phyloP scores from a whole-genome alignment of 805 yeast species.

The Metschnikowia picachoensis region DNA sequence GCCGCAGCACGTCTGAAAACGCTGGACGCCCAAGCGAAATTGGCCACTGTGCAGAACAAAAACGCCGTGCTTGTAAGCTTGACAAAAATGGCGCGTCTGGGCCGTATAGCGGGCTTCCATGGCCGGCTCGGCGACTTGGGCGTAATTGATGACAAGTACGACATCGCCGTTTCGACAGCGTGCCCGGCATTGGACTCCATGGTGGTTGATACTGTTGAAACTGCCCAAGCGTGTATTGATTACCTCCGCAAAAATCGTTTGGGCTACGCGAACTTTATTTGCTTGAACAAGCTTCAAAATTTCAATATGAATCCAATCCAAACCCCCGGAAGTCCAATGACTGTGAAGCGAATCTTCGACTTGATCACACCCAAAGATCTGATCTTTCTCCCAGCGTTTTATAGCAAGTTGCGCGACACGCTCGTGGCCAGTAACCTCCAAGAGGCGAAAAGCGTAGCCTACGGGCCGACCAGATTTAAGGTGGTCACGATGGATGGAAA shows the following conservation, averaged over 20 bases:
- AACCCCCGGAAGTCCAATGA: constrained; percentile 62
- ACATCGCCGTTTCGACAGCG: constrained; percentile 92
- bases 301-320: constrained; percentile 54
- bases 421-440: constrained; percentile 74
- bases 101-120: constrained; percentile 78
- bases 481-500: constrained; percentile 94
- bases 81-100: constrained; percentile 66
- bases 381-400: constrained; percentile 81
- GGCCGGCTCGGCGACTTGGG: constrained; percentile 94
- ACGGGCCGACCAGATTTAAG: constrained; percentile 72
- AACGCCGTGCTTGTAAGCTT: constrained; percentile 70
- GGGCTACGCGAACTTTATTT: constrained; percentile 87
- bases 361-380: constrained; percentile 64
- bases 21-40: constrained; percentile 60
- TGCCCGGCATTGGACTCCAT: constrained; percentile 87
- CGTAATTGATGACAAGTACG: constrained; percentile 82
- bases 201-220: constrained; percentile 78
- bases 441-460: constrained; percentile 86
- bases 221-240: constrained; percentile 64
- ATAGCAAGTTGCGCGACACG: constrained; percentile 81
- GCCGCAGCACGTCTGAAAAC: constrained; percentile 55
- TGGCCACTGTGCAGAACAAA: constrained; percentile 59
- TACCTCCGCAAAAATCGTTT: constrained; percentile 75
- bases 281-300: constrained; percentile 67
- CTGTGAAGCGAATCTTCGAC: constrained; percentile 81